These are phyloP conservation scores for Vigna hirtella DNA, from an alignment of 306 rosid genomes.

Conservation along the genomic window DNA sequence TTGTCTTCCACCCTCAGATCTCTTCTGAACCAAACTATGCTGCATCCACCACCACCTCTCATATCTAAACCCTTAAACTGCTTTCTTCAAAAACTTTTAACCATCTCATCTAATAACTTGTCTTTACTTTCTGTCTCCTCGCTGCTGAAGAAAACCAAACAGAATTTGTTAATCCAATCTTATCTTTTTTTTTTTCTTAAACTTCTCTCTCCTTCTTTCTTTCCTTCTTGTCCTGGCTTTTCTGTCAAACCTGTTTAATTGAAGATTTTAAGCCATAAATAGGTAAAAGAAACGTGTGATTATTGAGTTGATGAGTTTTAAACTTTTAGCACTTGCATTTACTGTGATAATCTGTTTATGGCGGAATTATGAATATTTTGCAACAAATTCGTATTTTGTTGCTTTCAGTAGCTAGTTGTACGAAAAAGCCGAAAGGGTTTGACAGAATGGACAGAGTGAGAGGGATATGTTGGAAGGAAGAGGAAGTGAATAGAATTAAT, in stretches of 20 bases:
- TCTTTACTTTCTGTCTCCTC: slow-evolving; percentile 25
- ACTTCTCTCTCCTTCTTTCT: neutral
- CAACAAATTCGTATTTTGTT: slow-evolving; percentile 18
- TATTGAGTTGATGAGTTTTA: slow-evolving; percentile 29
- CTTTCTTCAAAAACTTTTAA: slow-evolving; percentile 40
- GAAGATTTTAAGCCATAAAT: slow-evolving; percentile 45
- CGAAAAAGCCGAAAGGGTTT: slow-evolving; percentile 14
- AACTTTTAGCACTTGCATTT: slow-evolving; percentile 13
- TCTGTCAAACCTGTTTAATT: slow-evolving; percentile 29
- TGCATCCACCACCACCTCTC: slow-evolving; percentile 89
- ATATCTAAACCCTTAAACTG: slow-evolving; percentile 50
- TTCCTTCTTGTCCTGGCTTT: neutral
- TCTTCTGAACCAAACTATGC: slow-evolving; percentile 96
- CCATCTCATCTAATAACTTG: slow-evolving; percentile 36
- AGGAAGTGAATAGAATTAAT: slow-evolving; percentile 52
- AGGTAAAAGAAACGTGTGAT: slow-evolving; percentile 29
- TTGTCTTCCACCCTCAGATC: slow-evolving; percentile 93
- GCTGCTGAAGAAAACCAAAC: slow-evolving; percentile 22
- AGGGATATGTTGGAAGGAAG: slow-evolving; percentile 27
- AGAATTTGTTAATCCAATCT: slow-evolving; percentile 40
- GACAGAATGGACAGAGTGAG: slow-evolving; percentile 26
- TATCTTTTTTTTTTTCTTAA: slow-evolving; percentile 21
- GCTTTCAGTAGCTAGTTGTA: slow-evolving; percentile 47
- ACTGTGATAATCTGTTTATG: slow-evolving; percentile 1
- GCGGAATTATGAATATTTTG: slow-evolving; percentile 11